These are phyloP conservation scores for Solanum piurae DNA, from an alignment of 257 asterid genomes.

Conservation along the genomic window DNA sequence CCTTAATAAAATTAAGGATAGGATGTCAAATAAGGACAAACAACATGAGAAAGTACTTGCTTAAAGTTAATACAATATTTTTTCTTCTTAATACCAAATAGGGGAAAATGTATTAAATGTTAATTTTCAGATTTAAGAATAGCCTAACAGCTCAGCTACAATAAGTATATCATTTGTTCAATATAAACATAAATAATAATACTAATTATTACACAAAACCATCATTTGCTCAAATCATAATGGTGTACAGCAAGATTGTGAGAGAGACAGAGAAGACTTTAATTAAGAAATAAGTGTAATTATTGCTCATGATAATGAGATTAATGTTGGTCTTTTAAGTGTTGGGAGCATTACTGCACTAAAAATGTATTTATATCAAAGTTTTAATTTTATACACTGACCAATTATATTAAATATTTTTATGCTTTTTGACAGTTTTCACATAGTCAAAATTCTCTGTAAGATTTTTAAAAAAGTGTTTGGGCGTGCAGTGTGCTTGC, in stretches of 20 bases:
- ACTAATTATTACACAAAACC: background rate
- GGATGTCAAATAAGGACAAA: background rate
- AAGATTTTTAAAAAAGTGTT: background rate
- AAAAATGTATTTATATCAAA: background rate
- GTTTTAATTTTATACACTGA: background rate
- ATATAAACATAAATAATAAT: background rate
- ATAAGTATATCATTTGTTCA: background rate
- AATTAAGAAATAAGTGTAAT: background rate
- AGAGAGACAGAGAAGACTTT: background rate
- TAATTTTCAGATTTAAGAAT: background rate
- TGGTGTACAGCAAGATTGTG: background rate
- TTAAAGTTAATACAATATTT: background rate
- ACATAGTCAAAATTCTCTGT: background rate
- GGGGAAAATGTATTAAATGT: background rate
- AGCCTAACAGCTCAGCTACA: background rate
- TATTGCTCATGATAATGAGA: background rate
- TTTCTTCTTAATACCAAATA: background rate
- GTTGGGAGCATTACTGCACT: background rate
- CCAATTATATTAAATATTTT: background rate
- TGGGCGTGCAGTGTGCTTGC: background rate
- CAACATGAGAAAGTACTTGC: background rate
- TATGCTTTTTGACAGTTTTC: background rate
- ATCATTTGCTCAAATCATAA: background rate
- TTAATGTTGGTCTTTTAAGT: background rate
- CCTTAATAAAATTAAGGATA: background rate